Evolutionary conservation across 257 asterid species (phyloP).

Genomic region (Perilla frutescens): DNA sequence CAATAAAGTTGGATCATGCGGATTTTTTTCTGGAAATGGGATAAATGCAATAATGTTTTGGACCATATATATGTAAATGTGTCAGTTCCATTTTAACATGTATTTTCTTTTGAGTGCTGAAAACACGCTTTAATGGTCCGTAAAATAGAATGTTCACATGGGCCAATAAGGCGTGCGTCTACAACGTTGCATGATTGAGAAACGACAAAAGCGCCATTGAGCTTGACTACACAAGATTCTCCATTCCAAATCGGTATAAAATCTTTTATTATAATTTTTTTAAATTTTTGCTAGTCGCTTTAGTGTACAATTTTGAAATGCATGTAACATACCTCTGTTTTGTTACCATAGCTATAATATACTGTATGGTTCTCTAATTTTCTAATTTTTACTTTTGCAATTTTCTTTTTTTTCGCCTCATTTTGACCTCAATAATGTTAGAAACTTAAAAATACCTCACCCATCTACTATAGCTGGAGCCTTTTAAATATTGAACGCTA

Average conservation of each 20-base stretch:
- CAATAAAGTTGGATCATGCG: conserved; percentile 45
- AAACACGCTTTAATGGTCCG: conserved; percentile 57
- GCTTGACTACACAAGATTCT: background rate
- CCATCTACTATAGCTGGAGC: too few relatives aligned
- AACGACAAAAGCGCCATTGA: background rate
- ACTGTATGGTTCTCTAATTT: too few relatives aligned
- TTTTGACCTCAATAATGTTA: too few relatives aligned
- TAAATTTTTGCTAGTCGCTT: too few relatives aligned
- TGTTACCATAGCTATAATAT: too few relatives aligned
- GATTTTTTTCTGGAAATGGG: conserved; percentile 19
- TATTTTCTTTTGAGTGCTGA: conserved; percentile 48
- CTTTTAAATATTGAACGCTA: too few relatives aligned
- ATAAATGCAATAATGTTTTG: conserved; percentile 34
- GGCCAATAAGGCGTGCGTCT: conserved; percentile 29
- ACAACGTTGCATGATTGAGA: background rate
- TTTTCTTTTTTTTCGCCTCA: too few relatives aligned
- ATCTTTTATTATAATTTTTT: background rate
- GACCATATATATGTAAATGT: conserved; percentile 36
- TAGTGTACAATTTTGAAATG: too few relatives aligned
- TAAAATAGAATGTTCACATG: conserved; percentile 55
- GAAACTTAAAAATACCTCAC: too few relatives aligned
- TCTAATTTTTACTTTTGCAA: too few relatives aligned
- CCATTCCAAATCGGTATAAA: background rate
- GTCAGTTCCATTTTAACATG: background rate
- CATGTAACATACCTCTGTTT: too few relatives aligned